phyloP scores from a whole-genome alignment of 306 rosid species.

The Cucurbita ficifolia region DNA sequence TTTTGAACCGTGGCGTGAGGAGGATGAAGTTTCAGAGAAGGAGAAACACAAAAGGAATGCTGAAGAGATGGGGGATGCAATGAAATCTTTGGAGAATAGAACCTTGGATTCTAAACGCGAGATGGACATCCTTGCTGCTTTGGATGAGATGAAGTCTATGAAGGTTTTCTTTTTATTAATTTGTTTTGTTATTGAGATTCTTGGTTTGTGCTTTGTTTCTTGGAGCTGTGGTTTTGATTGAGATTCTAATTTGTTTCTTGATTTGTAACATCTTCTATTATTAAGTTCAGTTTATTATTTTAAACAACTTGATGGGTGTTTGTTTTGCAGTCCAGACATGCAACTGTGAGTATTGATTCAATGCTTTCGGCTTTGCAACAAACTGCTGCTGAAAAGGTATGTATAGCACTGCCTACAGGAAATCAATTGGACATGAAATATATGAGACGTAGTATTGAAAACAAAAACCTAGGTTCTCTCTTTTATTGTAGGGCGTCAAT shows the following conservation, averaged over 20 bases:
- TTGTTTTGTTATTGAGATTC: not conserved
- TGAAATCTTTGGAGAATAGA: conserved; percentile 78
- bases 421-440: not conserved
- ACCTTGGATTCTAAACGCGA: conserved; percentile 75
- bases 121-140: conserved; percentile 72
- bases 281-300: no score
- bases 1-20: conserved; percentile 76
- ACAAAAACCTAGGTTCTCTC: not conserved
- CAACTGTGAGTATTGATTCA: conserved; percentile 67
- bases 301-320: not conserved
- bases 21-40: conserved; percentile 48
- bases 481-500: not conserved
- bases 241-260: not conserved
- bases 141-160: conserved; percentile 98
- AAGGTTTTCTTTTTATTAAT: conserved; percentile 25
- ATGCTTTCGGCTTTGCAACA: conserved; percentile 79
- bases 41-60: conserved; percentile 50
- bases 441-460: not conserved
- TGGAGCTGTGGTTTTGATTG: not conserved
- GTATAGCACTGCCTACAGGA: not conserved
- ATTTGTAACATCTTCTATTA: no score
- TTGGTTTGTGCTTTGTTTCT: not conserved
- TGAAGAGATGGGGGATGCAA: conserved; percentile 82
- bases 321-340: conserved; percentile 75
- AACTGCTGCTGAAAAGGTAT: conserved; percentile 40